These are phyloP conservation scores for Cylindricascospora bacillispora DNA, from an alignment of 1,139 yeast genomes.

Conservation along the genomic window DNA sequence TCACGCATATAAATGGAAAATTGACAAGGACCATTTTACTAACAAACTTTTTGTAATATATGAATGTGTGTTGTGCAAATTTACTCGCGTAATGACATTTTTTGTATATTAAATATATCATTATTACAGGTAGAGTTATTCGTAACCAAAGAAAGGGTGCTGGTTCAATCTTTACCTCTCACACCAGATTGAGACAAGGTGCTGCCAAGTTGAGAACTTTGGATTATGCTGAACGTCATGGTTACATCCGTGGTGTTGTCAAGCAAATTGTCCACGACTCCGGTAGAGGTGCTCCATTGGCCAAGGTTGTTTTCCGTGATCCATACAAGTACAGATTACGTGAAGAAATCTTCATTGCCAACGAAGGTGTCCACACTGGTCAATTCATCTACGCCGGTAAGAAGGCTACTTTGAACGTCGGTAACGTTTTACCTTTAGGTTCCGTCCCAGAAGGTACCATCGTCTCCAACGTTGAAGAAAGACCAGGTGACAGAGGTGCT, in stretches of 20 bases:
- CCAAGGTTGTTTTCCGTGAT: conserved; percentile 98
- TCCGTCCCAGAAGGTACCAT: conserved; percentile 99
- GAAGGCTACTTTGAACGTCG: conserved; percentile 94
- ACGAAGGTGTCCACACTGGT: conserved; percentile 99
- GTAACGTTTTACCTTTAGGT: conserved; percentile 95
- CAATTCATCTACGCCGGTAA: conserved; percentile 98
- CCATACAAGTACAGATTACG: conserved; percentile 97
- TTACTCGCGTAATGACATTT: too few species aligned
- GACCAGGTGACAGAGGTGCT: conserved; percentile 99
- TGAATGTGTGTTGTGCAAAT: too few species aligned
- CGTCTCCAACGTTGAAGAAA: conserved; percentile 96
- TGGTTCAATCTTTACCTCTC: conserved; percentile 99
- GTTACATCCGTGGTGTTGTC: conserved; percentile 98
- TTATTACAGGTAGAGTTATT: conserved; percentile 88
- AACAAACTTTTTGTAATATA: too few species aligned
- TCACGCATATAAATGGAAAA: too few species aligned
- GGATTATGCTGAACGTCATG: conserved; percentile 99
- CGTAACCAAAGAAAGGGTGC: conserved; percentile 99
- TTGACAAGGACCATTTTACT: too few species aligned
- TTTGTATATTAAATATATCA: too few species aligned
- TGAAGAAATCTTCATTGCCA: conserved; percentile 98
- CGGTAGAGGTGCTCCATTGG: conserved; percentile 99
- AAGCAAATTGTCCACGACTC: conserved; percentile 99
- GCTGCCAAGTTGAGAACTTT: conserved; percentile 99
- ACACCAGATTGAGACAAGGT: conserved; percentile 99